Evolutionary conservation across 495 filamentous ascomycete genomes (phyloP).

Genomic region (Neurospora sp.): DNA sequence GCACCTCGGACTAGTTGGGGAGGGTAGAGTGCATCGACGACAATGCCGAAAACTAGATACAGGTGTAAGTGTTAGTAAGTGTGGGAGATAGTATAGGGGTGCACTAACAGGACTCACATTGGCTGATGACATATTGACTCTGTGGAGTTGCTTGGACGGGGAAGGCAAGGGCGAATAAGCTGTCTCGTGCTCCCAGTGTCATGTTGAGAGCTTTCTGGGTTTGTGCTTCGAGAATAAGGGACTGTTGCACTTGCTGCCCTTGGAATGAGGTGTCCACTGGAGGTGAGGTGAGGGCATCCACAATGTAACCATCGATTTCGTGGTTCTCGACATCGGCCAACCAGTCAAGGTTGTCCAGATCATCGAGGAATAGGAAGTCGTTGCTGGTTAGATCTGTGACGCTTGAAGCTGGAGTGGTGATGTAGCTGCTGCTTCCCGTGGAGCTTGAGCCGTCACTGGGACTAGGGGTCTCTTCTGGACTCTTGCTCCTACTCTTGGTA

Average conservation of each 20-base stretch:
- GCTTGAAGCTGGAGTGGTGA: background rate
- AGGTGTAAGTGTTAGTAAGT: background rate
- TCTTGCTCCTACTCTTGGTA: background rate
- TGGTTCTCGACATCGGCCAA: background rate
- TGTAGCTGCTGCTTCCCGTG: background rate
- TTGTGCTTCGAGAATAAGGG: background rate
- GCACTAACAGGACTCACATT: background rate
- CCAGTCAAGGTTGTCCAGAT: background rate
- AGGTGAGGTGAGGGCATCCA: background rate
- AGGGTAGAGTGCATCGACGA: background rate
- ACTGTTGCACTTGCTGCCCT: background rate
- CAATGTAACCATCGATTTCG: background rate
- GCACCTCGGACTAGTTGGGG: background rate
- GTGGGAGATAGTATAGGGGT: background rate
- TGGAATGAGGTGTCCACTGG: background rate
- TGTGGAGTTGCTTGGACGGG: background rate
- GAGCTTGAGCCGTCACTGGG: background rate
- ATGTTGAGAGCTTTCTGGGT: background rate
- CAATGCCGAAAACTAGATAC: background rate
- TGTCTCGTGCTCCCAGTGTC: background rate
- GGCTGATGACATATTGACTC: background rate
- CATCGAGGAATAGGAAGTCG: background rate
- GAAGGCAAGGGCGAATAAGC: background rate
- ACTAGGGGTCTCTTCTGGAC: background rate
- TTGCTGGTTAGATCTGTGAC: background rate